phyloP scores from a whole-genome alignment of 768 basidiomycete genomes.

The Pholiota conissans region DNA sequence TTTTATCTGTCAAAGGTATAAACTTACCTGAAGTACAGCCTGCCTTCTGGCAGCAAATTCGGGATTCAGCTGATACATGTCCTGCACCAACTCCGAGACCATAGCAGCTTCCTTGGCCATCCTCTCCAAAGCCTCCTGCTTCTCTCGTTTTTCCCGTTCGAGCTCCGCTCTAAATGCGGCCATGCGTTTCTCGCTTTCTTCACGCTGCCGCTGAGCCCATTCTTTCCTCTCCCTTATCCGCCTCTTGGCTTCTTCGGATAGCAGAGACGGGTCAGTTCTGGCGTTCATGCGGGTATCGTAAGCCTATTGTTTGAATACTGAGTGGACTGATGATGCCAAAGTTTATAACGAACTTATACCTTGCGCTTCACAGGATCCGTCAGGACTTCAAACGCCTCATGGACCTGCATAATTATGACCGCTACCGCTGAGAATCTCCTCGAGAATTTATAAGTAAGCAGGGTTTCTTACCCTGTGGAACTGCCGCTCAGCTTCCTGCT shows the following conservation, averaged over 20 bases:
- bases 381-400: conserved; percentile 61
- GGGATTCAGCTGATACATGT: conserved; percentile 55
- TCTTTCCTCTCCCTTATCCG: conserved; percentile 51
- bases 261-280: conserved; percentile 24
- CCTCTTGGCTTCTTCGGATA: conserved; percentile 38
- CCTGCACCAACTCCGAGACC: conserved; percentile 54
- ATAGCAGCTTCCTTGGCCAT: conserved; percentile 35
- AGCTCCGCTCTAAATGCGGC: conserved; percentile 32
- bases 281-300: conserved; percentile 45
- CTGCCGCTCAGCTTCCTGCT: conserved; percentile 51
- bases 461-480: conserved; percentile 55
- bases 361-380: conserved; percentile 55
- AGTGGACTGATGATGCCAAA: neutral
- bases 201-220: conserved; percentile 53
- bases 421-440: conserved; percentile 13
- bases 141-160: conserved; percentile 36
- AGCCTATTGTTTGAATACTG: conserved; percentile 27
- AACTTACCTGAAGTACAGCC: conserved; percentile 48
- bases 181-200: conserved; percentile 51
- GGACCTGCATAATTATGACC: conserved; percentile 41
- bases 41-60: conserved; percentile 61
- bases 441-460: conserved; percentile 1
- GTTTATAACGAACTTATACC: conserved; percentile 32
- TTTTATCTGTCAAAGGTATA: neutral
- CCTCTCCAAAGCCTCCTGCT: conserved; percentile 35